Evolutionary conservation across 352 stramenopile genomes (phyloP).

Genomic region (Pythium aristosporum): DNA sequence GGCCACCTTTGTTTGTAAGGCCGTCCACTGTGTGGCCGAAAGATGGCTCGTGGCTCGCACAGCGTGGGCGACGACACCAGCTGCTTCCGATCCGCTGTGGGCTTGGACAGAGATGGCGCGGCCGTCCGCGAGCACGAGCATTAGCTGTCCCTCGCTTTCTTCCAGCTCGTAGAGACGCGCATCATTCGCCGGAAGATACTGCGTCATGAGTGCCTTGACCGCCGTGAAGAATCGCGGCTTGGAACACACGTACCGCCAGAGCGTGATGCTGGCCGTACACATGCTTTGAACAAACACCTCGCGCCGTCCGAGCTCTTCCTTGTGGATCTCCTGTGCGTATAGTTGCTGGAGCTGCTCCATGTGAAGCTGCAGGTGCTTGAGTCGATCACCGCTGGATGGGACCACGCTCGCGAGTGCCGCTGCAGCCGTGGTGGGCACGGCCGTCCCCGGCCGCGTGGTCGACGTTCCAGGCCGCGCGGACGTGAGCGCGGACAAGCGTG

Average conservation of each 20-base stretch:
- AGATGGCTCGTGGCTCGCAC: conserved; percentile 1
- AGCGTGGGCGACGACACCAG: conserved; percentile 15
- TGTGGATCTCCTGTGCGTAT: conserved; percentile 44
- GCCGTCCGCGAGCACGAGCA: conserved; percentile 11
- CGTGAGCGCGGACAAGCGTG: background rate
- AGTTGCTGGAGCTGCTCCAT: conserved; percentile 52
- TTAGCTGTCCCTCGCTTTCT: background rate
- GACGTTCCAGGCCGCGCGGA: conserved; percentile 2
- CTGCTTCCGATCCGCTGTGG: background rate
- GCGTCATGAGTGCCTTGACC: conserved; percentile 38
- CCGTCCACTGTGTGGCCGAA: conserved; percentile 5
- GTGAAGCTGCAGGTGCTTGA: conserved; percentile 48
- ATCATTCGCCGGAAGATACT: conserved; percentile 37
- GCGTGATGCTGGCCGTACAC: conserved; percentile 46
- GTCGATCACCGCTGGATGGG: conserved; percentile 22
- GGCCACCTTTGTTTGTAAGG: background rate
- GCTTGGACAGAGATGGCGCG: conserved; percentile 3
- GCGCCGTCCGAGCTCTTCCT: conserved; percentile 39
- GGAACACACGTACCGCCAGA: conserved; percentile 42
- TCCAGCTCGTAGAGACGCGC: conserved; percentile 36
- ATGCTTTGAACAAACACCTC: conserved; percentile 41
- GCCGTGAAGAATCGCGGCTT: conserved; percentile 36
- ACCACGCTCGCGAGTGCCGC: conserved; percentile 17
- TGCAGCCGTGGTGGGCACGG: conserved; percentile 3
- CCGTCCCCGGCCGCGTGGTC: conserved; percentile 2